Evolutionary conservation across 2,329 filamentous ascomycete species (phyloP), one percentile per base, ranked within the genome.

Genomic region (Aspergillus felis): DNA sequence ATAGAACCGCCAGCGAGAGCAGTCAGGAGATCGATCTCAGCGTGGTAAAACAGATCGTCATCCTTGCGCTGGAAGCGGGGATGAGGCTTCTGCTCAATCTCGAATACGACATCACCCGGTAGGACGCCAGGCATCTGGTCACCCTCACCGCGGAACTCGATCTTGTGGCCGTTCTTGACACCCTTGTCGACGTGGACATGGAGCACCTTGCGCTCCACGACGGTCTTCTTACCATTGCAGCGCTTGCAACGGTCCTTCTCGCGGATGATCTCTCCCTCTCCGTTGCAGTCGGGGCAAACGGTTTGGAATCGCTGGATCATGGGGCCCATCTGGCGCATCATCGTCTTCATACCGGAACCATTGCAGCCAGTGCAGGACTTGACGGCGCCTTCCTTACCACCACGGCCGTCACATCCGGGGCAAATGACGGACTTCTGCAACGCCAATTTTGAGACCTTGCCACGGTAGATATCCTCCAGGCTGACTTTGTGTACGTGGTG

Each of bases 291-390:
- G 28, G 92, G 90, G 84, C 94, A 99, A 68, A 97, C 92, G 29
- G 93, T 97, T 83, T 99, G 94, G 87, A 99, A 99, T 57, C 94
- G 91, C 81, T 99, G 95, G 68, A 99, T 97, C 94, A 99, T 99
- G 59, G 94, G 94, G 53, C 94, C 94, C 92, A 99, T 97, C 80
- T 99, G 94, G 74, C 95, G 90, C 94, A 99, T 97, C 93, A 99
- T 97, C 44, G 91, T 97, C 89, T 97, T 97, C 90, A 97, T 96
- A 78, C 94, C 94, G 63, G 89, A 86, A 65, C 94, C 94, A 70
- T 96, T 91, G 76, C 94, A 99, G 71, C 91, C 90, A 44, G 85
- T 73, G 78, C 94, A 99, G 70, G 89, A 90, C 81, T 92, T 93
- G 64, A 97, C 93, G n/a, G 94, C 91, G 63, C 94, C 94, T 64